Evolutionary conservation across 2,329 filamentous ascomycete genomes (phyloP), one percentile per base, ranked within the genome.

Genomic region (Chaetomiaceae sp.): DNA sequence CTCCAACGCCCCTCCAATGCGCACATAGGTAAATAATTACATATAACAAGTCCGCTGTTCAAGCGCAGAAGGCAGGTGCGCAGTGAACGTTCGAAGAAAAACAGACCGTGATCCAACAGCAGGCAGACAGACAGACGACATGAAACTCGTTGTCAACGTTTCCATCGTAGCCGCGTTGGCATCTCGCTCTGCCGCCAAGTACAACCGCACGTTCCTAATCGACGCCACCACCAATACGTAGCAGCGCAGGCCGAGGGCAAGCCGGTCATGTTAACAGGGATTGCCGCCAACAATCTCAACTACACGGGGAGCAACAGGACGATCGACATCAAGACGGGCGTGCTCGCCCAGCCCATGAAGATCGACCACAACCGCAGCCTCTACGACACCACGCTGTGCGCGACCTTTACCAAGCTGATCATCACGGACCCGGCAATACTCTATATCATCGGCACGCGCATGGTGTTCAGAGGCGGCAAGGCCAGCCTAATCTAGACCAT

Each of bases 391-490:
- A 46, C 48, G 17, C 36, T 46, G 26, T 58, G 57, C 42, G 55
- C 58, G 3, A 58, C 54, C 36, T 58, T 58, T 47, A 58, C 58
- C 11, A 54, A 60, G 33, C 45, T 60, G 10, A 57, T 57, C 33
- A 49, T 40, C 43, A 55, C 43, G 45, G 43, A 50, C 27, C 19
- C 59, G 9, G 40, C 53, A 19, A 59, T 62, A 6, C 47, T 65
- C 62, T 19, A 65, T 45, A 65, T 67, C 22, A 58, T 67, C 41
- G 65, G 61, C 44, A 65, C 65, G 12, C 65, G 65, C 53, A 62
- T 66, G 45, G 55, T 58, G 39, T 58, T 62, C 47, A 48, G 30
- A 6, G 41, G 39, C 40, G 22, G 34, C 41, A 54, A 56, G 38
- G 54, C 57, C 49, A 61, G 60, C 49, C 53, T 46, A 24, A 48